Base-by-base conservation (phyloP, 768 basidiomycete genomes). In the Psilocybe azurescens region DNA sequence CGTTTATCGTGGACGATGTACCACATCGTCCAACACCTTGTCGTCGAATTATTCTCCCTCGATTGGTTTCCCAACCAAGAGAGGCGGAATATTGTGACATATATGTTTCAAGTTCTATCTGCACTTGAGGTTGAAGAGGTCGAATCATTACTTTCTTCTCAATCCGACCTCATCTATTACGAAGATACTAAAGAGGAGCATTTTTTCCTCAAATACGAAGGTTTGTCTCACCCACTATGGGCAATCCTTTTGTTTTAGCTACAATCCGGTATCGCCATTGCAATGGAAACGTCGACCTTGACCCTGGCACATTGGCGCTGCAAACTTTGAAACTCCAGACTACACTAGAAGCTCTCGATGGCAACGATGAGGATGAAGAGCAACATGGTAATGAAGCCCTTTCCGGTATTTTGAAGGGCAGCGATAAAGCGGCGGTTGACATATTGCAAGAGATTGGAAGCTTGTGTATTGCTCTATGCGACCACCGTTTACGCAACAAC, bases 151-250 rank as follows among this genome's bases (percentile, higher is more conserved):
- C 65, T 72, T 53, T 39, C 14, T 24, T 8, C 8, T 11, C 49
- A 62, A 9, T 65, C 73, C 8, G 58, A 63, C 9, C 63, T 70
- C 7, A 47, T 69, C 44, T 65, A 66, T 58, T 47, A 28, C 39
- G 63, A 70, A 36, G 60, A 65, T 5, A 64, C 44, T 29, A 58
- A 33, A 18, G 68, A 58, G 18, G 53, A 53, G 55, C 30, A 55
- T 18, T 61, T 70, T 8, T 55, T 5, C 36, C 49, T 87, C 48
- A 80, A 87, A 65, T 74, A 75, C 14, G 87, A 88, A 65, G 86
- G 84, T 2, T 67, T 86, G 47, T 84, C 85, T 0, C 77, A 79
- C 63, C 72, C 73, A 36, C 74, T 88, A 4, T 87, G 86, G 86
- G 59, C 81, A 9, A 68, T 79, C 6, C 53, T 75, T 1, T 67